phyloP scores from a whole-genome alignment of 805 yeast species.

The Grigorovia transvaalensis region DNA sequence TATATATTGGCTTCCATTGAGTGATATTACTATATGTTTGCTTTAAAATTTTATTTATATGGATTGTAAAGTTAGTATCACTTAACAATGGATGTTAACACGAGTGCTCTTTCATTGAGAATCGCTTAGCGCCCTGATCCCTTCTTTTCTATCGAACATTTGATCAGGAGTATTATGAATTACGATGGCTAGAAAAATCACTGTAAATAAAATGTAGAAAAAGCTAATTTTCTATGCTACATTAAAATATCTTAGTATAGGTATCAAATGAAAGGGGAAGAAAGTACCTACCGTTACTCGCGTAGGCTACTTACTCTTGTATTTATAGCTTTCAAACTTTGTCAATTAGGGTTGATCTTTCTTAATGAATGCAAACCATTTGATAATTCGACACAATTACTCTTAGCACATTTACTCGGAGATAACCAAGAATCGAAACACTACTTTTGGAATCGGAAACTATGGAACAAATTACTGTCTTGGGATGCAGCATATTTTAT shows the following conservation, averaged over 20 bases:
- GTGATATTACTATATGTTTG: no score
- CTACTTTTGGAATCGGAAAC: slow-evolving; percentile 13
- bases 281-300: not conserved
- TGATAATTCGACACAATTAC: slow-evolving; percentile 13
- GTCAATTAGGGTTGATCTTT: slow-evolving; percentile 19
- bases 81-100: no score
- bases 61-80: no score
- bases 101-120: no score
- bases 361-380: slow-evolving; percentile 18
- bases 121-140: no score
- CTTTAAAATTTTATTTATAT: no score
- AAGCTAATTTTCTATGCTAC: no score
- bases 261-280: not conserved
- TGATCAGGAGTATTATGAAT: no score
- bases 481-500: slow-evolving; percentile 86
- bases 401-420: slow-evolving; percentile 2
- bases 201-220: no score
- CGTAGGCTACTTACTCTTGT: not conserved
- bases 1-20: no score
- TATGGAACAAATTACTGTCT: slow-evolving; percentile 45
- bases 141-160: no score
- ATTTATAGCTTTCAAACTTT: slow-evolving; percentile 6
- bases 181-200: no score
- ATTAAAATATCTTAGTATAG: not conserved
- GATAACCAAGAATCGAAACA: not conserved